phyloP scores from a whole-genome alignment of 768 basidiomycete genomes.

The Butyriboletus loyo region DNA sequence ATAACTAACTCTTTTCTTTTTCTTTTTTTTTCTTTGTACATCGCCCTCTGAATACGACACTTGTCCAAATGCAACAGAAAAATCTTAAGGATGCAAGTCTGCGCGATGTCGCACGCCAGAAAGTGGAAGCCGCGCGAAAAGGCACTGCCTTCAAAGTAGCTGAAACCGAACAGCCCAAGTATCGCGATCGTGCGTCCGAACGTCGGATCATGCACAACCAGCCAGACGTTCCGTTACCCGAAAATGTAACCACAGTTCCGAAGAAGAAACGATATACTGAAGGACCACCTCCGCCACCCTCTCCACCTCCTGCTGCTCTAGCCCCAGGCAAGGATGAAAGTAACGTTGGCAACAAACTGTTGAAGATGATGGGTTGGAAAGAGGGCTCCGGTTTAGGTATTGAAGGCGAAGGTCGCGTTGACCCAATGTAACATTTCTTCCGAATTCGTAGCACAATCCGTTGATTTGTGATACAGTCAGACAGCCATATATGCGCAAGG shows the following conservation, averaged over 20 bases:
- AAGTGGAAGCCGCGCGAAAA: conserved; percentile 48
- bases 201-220: conserved; percentile 90
- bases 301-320: conserved; percentile 58
- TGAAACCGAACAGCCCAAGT: conserved; percentile 65
- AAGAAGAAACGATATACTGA: conserved; percentile 48
- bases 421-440: conserved; percentile 63
- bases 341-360: conserved; percentile 88
- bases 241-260: conserved; percentile 35
- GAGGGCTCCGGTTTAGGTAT: conserved; percentile 85
- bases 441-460: background rate
- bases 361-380: conserved; percentile 99
- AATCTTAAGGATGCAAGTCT: conserved; percentile 75
- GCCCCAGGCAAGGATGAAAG: conserved; percentile 76
- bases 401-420: conserved; percentile 78
- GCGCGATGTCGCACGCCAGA: conserved; percentile 72
- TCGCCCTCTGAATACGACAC: conserved; percentile 1
- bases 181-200: conserved; percentile 93
- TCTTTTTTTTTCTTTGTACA: background rate
- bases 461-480: conserved; percentile 44
- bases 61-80: conserved; percentile 50
- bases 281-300: conserved; percentile 58
- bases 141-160: conserved; percentile 22
- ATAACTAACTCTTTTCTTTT: conserved; percentile 26
- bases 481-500: conserved; percentile 86
- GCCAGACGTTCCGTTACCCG: conserved; percentile 74